A percentile compares a stretch with the other conserved stretches of the same genome.
Evolutionary conservation across 805 yeast species (phyloP).

Genomic region (Pichia membranifaciens): DNA sequence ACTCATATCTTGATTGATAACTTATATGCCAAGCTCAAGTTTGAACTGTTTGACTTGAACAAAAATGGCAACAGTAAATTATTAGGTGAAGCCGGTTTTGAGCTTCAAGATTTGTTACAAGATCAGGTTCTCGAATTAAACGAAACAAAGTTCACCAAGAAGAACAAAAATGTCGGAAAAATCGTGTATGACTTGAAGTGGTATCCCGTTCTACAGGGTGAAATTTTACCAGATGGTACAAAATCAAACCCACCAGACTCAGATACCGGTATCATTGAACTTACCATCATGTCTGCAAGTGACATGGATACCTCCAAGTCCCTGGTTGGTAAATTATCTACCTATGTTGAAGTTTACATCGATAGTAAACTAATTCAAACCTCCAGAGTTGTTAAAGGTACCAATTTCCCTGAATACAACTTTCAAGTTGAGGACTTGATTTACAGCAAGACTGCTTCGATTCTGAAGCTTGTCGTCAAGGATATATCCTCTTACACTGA

Average conservation of each 20-base stretch:
- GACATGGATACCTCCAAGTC: conserved; percentile 50
- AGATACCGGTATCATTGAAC: conserved; percentile 70
- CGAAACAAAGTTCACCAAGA: conserved; percentile 39
- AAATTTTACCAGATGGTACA: conserved; percentile 43
- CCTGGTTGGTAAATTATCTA: conserved; percentile 47
- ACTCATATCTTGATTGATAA: conserved; percentile 52
- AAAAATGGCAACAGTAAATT: conserved; percentile 51
- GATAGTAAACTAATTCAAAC: conserved; percentile 50
- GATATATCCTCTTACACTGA: conserved; percentile 51
- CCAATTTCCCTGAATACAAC: conserved; percentile 72
- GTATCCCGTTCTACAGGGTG: conserved; percentile 39
- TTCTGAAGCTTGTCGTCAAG: conserved; percentile 49
- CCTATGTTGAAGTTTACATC: conserved; percentile 62
- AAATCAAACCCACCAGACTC: conserved; percentile 46
- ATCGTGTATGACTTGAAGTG: conserved; percentile 52
- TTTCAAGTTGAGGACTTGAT: conserved; percentile 56
- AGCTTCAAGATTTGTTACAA: conserved; percentile 56
- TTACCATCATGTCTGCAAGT: conserved; percentile 55
- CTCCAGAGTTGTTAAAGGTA: conserved; percentile 57
- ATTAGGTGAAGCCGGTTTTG: conserved; percentile 46
- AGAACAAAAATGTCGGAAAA: conserved; percentile 53
- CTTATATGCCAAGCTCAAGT: conserved; percentile 50
- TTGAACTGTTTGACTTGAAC: conserved; percentile 48
- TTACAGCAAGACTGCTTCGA: conserved; percentile 52
- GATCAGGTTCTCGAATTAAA: conserved; percentile 39